Base-by-base conservation (phyloP, 495 filamentous ascomycete species). In the Xylaria acuta region DNA sequence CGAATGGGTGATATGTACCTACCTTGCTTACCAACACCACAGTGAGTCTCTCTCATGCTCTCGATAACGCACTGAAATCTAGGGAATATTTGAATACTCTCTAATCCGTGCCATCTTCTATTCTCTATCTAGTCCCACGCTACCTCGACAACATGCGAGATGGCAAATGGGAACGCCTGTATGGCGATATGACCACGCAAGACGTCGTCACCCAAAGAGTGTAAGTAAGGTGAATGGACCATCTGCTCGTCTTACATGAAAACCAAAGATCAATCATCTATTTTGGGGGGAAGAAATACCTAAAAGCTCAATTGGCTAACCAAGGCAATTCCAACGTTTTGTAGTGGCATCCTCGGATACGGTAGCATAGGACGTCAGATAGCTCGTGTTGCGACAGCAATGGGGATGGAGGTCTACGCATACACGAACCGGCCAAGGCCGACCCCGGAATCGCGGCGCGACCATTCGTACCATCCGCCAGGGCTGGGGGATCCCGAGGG, bases 351-450 rank as follows among this genome's bases (percentile, higher is more conserved):
- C 47, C 84, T 97, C 5, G 94, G 94, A 6, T 97, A 97, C 79
- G 93, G 94, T 34, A 90, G 89, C 74, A 97, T 97, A 70, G 93
- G 93, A 1, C 84, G 93, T 27, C 93, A 95, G 70, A 87, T 90
- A 64, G 94, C 88, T 27, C 86, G 90, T 20, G 85, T 96, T 1
- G 89, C 87, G 5, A 85, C 87, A 5, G 91, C 92, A 5, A 79
- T 96, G 72, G 94, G 94, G 3, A 94, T 94, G 90, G 87, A 90
- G 34, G 89, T 97, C 22, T 85, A 94, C 72, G 94, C 93, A 12
- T 94, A 93, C 83, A 97, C 94, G 1, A 92, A 92, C 3, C 86
- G 85, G 5, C 87, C 91, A 0, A 85, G 87, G 30, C 66, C 80
- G 3, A 89, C 86, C 0, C 84, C 86, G 0, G 85, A 85, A 51